phyloP scores from a whole-genome alignment of 2,329 filamentous ascomycete genomes.

The Trichoderma simmonsii region DNA sequence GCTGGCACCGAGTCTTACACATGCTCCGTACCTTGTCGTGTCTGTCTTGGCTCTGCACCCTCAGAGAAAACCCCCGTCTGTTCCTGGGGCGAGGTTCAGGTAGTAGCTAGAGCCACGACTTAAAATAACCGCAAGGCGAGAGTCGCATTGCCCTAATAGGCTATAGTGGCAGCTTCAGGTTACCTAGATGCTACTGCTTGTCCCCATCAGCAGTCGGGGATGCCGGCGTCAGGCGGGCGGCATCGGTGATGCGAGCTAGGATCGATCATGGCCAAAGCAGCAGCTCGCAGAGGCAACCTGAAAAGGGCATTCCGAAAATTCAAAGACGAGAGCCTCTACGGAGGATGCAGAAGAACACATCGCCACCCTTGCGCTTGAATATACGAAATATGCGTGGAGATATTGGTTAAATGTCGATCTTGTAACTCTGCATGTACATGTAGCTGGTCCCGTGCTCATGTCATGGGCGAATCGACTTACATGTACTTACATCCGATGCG shows the following conservation, averaged over 20 bases:
- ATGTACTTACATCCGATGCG: neutral
- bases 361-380: neutral
- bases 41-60: conserved; percentile 1
- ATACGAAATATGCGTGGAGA: neutral
- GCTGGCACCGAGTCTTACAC: neutral
- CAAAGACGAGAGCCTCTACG: neutral
- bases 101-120: neutral
- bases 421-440: neutral
- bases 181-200: neutral
- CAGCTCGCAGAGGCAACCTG: neutral
- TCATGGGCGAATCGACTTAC: conserved; percentile 4
- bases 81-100: neutral
- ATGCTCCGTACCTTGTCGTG: neutral
- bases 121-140: neutral
- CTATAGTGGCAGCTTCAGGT: conserved; percentile 5
- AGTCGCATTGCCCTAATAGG: conserved; percentile 1
- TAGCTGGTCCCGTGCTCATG: conserved; percentile 9
- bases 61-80: neutral
- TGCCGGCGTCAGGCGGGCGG: neutral
- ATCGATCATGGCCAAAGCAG: neutral
- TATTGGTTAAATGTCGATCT: conserved; percentile 7
- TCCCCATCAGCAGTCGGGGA: conserved; percentile 6
- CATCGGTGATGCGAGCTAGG: neutral
- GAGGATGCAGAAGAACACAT: neutral
- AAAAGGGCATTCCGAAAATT: neutral